Base-by-base conservation (phyloP, 805 yeast species). In the Schizosaccharomyces octosporus region DNA sequence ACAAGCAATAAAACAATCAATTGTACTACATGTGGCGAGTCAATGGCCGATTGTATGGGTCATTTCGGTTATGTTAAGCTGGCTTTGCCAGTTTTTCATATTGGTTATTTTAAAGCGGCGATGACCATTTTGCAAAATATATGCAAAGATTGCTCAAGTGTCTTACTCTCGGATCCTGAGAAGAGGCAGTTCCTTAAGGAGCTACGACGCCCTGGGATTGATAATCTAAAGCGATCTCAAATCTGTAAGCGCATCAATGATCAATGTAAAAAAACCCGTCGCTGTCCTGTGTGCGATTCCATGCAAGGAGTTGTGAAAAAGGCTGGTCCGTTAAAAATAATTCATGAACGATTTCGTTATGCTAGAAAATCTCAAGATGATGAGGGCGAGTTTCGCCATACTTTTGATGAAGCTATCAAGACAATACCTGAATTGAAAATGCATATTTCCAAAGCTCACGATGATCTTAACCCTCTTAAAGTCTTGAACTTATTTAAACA, bases 301-400 rank as follows among this genome's bases (percentile, higher is more conserved):
- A 73, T 90, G 62, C 93, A 94, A 69, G 99, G 99, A 66, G 97
- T 93, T 61, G 98, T 93, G 32, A 93, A 93, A 71, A 89, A 88
- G 71, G 97, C 96, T 4, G 97, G 97, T 0, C 90, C 98, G 1
- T 76, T 94, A 64, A 93, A 93, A 70, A 87, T 94, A 64, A 84
- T 93, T 63, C 99, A 93, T 72, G 97, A 93, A 72, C 85, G 95
- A 15, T 93, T 86, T 74, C 78, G 98, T 70, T 93, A 95, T 89
- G 79, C 87, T 36, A 97, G 97, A 64, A 93, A 93, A 72, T 87
- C 85, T 67, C 78, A 81, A 15, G 84, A 87, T 1, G 98, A 93
- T 69, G 88, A 87, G 71, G 78, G 77, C 36, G 79, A 79, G 62
- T 93, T 96, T 90, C 94, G 89, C 69, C 80, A 80, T 61, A 95